Conservation (phyloP, 2,329 filamentous ascomycete species). For the Diaporthe sp. region DNA sequence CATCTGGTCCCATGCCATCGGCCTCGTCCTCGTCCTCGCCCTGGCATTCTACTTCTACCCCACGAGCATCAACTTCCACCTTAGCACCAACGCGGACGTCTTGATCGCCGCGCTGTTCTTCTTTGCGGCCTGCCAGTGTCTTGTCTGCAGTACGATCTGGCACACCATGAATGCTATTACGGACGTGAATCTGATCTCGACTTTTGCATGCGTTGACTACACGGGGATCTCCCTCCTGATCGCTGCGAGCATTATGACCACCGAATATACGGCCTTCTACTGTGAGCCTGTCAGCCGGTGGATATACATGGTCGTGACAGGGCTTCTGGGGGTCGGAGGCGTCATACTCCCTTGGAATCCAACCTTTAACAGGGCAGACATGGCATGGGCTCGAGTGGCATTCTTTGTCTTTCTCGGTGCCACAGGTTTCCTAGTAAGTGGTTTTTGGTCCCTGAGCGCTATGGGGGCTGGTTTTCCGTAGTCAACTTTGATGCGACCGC, state of each 20-base stretch:
- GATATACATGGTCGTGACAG: constrained; percentile 87
- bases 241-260: constrained; percentile 96
- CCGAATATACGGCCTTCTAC: constrained; percentile 98
- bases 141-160: constrained; percentile 96
- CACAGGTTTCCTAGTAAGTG: constrained; percentile 79
- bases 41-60: constrained; percentile 98
- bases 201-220: constrained; percentile 98
- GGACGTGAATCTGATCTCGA: constrained; percentile 88
- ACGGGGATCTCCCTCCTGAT: constrained; percentile 97
- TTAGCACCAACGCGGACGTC: constrained; percentile 89
- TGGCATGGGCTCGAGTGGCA: constrained; percentile 91
- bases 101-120: constrained; percentile 96
- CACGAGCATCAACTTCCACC: constrained; percentile 84
- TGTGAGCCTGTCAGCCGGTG: constrained; percentile 91
- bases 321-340: constrained; percentile 84
- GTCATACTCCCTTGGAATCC: constrained; percentile 97
- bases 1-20: constrained; percentile 96
- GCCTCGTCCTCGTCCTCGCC: constrained; percentile 87
- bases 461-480: no score
- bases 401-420: constrained; percentile 91
- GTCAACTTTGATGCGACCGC: not conserved
- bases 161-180: constrained; percentile 99
- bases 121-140: constrained; percentile 93
- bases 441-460: not conserved
- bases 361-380: constrained; percentile 90